Percentiles rank a stretch among this genome's conserved stretches.
Conservation (phyloP, 192 early-diverging fungal species). For the Backusella macrospora region DNA sequence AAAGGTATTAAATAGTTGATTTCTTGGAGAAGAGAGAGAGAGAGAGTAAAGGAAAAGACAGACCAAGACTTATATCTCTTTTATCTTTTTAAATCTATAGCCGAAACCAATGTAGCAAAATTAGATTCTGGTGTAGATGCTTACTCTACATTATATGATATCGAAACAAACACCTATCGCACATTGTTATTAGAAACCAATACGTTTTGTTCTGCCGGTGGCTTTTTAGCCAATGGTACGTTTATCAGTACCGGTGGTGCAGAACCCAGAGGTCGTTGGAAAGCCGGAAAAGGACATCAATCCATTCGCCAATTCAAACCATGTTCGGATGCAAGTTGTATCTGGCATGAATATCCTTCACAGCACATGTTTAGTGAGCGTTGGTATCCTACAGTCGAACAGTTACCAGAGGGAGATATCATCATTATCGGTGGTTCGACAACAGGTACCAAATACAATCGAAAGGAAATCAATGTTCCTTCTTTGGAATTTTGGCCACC, state of each 20-base stretch:
- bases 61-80: neutral
- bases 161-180: constrained; percentile 45
- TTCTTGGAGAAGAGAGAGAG: too few relatives aligned
- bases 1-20: constrained; percentile 56
- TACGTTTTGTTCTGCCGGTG: constrained; percentile 60
- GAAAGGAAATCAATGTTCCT: constrained; percentile 43
- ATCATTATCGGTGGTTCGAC: constrained; percentile 60
- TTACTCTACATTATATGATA: constrained; percentile 50
- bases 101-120: constrained; percentile 40
- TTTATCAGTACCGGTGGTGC: constrained; percentile 53
- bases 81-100: constrained; percentile 20
- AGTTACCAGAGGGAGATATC: constrained; percentile 48
- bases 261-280: constrained; percentile 31
- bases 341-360: constrained; percentile 47
- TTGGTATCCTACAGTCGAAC: constrained; percentile 56
- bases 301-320: constrained; percentile 50
- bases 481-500: constrained; percentile 41
- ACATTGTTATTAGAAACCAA: constrained; percentile 48
- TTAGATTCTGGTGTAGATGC: constrained; percentile 44
- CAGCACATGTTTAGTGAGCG: constrained; percentile 45
- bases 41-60: too few relatives aligned
- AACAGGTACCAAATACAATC: constrained; percentile 44
- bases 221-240: constrained; percentile 53
- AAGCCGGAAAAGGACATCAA: constrained; percentile 42
- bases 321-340: constrained; percentile 46